A percentile compares a stretch with the other conserved stretches of the same genome.
Conservation (phyloP, 116 monocot species). For the Zostera marina region DNA sequence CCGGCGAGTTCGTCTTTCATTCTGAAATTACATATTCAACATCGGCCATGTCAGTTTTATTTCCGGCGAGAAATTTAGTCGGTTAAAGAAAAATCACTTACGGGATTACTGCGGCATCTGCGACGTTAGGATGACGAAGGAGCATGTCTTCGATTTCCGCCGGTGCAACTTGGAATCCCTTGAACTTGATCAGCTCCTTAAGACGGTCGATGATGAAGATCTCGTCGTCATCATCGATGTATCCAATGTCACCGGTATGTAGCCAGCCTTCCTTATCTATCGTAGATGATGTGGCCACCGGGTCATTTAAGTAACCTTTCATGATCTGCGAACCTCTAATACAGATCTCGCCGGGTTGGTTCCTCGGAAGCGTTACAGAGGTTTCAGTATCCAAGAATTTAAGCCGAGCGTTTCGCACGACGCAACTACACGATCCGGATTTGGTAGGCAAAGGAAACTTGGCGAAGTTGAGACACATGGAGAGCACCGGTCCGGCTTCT, state of each 20-base stretch:
- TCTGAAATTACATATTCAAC: slow-evolving; percentile 12
- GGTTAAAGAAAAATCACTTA: slow-evolving; percentile 1
- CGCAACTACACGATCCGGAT: slow-evolving; percentile 7
- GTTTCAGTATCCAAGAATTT: not conserved
- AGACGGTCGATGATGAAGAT: slow-evolving; percentile 22
- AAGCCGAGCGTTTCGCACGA: not conserved
- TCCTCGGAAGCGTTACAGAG: slow-evolving; percentile 45
- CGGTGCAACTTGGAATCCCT: slow-evolving; percentile 19
- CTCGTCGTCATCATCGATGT: slow-evolving; percentile 18
- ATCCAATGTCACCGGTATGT: slow-evolving; percentile 19
- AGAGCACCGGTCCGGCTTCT: slow-evolving; percentile 39
- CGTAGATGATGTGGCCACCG: slow-evolving; percentile 12
- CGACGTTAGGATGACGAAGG: slow-evolving; percentile 10
- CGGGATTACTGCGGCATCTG: slow-evolving; percentile 19
- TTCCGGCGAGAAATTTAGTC: too few relatives aligned
- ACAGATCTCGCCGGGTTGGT: slow-evolving; percentile 72
- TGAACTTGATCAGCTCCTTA: slow-evolving; percentile 24
- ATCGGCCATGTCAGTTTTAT: not conserved
- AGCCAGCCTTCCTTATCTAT: slow-evolving; percentile 16
- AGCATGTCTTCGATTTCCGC: slow-evolving; percentile 21
- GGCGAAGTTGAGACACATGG: slow-evolving; percentile 76
- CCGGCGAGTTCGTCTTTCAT: slow-evolving; percentile 54
- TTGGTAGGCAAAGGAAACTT: slow-evolving; percentile 43
- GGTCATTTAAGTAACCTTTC: slow-evolving; percentile 41
- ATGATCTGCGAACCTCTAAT: slow-evolving; percentile 80